These are phyloP conservation scores for Glaciozyma martinii DNA, from an alignment of 768 basidiomycete genomes.

Conservation along the genomic window DNA sequence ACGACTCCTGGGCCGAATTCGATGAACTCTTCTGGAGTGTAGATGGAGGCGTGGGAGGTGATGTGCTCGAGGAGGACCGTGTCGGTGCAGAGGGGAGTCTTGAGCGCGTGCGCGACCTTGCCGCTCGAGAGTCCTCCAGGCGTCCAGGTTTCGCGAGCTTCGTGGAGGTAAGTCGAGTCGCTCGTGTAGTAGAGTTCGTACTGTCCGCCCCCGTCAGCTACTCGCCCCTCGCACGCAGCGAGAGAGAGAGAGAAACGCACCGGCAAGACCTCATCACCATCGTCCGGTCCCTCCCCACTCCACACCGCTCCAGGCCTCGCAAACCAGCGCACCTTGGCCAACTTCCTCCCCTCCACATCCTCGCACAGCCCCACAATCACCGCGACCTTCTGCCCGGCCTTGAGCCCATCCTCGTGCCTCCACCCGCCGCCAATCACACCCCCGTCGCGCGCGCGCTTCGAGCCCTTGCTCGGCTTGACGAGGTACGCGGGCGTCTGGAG, in stretches of 20 bases:
- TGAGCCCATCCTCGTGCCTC: conserved; percentile 21
- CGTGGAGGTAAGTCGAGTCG: conserved; percentile 22
- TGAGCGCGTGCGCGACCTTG: conserved; percentile 10
- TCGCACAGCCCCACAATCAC: conserved; percentile 26
- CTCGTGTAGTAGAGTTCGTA: conserved; percentile 30
- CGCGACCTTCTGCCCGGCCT: conserved; percentile 20
- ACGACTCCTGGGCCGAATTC: neutral
- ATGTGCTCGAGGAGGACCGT: conserved; percentile 11
- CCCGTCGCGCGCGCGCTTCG: neutral
- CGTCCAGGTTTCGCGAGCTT: conserved; percentile 4
- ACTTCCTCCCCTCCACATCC: conserved; percentile 5
- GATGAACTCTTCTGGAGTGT: conserved; percentile 1
- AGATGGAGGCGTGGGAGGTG: conserved; percentile 6
- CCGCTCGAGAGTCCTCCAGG: conserved; percentile 3
- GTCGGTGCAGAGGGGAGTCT: conserved; percentile 21
- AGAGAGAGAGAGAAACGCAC: conserved; percentile 1
- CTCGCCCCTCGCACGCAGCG: no score
- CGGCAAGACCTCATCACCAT: neutral
- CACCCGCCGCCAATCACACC: conserved; percentile 4
- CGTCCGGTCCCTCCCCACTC: neutral
- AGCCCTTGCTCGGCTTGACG: neutral
- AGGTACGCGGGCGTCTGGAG: conserved; percentile 13
- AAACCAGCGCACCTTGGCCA: conserved; percentile 23
- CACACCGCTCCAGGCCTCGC: neutral
- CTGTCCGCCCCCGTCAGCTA: conserved; percentile 5